phyloP scores from a whole-genome alignment of 208 protist species.

The Crithidia thermophila region DNA sequence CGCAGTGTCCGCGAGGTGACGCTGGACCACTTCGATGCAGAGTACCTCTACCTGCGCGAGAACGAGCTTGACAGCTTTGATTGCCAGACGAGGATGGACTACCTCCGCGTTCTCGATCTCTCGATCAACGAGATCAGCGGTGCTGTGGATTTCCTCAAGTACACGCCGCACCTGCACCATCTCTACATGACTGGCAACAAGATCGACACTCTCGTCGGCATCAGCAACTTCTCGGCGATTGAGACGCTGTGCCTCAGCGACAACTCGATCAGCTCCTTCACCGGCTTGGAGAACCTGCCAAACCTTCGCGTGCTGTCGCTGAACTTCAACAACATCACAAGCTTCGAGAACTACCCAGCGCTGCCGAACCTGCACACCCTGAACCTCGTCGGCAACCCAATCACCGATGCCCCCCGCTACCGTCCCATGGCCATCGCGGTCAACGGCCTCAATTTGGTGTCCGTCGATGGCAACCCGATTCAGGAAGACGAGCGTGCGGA shows the following conservation, averaged over 20 bases:
- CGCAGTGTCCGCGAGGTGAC: slow-evolving; percentile 78
- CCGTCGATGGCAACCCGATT: slow-evolving; percentile 88
- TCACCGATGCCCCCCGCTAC: slow-evolving; percentile 86
- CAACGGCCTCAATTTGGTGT: slow-evolving; percentile 75
- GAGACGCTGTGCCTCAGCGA: slow-evolving; percentile 93
- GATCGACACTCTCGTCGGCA: slow-evolving; percentile 86
- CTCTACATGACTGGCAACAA: slow-evolving; percentile 94
- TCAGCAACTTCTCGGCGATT: slow-evolving; percentile 76
- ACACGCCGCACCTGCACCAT: slow-evolving; percentile 84
- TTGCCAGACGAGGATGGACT: slow-evolving; percentile 76
- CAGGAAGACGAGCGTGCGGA: slow-evolving; percentile 85
- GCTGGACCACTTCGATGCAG: slow-evolving; percentile 74
- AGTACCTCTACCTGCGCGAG: slow-evolving; percentile 93
- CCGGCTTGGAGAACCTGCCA: slow-evolving; percentile 85
- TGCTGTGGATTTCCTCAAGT: slow-evolving; percentile 82
- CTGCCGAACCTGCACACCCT: slow-evolving; percentile 90
- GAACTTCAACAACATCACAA: slow-evolving; percentile 93
- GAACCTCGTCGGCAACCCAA: slow-evolving; percentile 92
- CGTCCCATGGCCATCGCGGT: slow-evolving; percentile 92
- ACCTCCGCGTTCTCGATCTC: slow-evolving; percentile 90
- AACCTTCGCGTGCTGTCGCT: slow-evolving; percentile 91
- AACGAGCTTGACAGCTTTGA: slow-evolving; percentile 91
- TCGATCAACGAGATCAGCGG: slow-evolving; percentile 93
- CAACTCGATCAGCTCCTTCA: slow-evolving; percentile 92
- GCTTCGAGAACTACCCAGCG: slow-evolving; percentile 84